Base-by-base conservation (phyloP, 2,329 filamentous ascomycete species). In the Cryphonectria carpinicola region DNA sequence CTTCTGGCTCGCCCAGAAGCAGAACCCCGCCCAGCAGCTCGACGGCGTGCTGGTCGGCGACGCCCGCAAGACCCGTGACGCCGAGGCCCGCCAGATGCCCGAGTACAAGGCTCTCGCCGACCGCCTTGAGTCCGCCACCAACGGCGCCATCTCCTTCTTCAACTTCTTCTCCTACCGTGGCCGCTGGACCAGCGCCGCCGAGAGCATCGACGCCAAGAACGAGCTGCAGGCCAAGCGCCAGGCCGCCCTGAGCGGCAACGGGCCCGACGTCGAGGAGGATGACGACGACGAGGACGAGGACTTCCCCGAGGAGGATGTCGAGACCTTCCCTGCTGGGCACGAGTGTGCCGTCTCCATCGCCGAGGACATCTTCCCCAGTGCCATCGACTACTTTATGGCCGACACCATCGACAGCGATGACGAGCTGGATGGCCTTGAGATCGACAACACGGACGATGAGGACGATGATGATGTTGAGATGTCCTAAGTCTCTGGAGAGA, bases 111-210 rank as follows among this genome's bases (percentile, higher is more conserved):
- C 83, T 60, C 79, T 92, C 68, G 81, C 83, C 58, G 80, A 84
- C 76, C 85, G 86, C 80, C 81, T 89, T 41, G 85, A 86, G 69
- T 77, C 63, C 11, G 62, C 62, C 61, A 63, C 62, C 56, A 35
- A 28, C 61, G 68, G 71, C 74, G 84, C 84, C 13, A 76, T 85
- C 52, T 89, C 87, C 79, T 93, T 93, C 83, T 93, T 93, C 79
- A 87, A 88, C 66, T 91, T 90, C 85, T 93, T 93, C 78, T 89
- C 86, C 17, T 93, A 88, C 80, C 86, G 82, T 74, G 89, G 84
- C 74, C 81, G 86, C 68, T 88, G 86, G 76, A 83, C 92, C 72
- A 86, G 84, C 62, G 88, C 87, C 1, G 88, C 90, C 76, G 88
- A 92, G 82, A 88, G 85, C 58, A 83, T 81, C 74, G 82, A 84